These are phyloP conservation scores for Penstemon davidsonii DNA, from an alignment of 257 asterid species.

Conservation along the genomic window DNA sequence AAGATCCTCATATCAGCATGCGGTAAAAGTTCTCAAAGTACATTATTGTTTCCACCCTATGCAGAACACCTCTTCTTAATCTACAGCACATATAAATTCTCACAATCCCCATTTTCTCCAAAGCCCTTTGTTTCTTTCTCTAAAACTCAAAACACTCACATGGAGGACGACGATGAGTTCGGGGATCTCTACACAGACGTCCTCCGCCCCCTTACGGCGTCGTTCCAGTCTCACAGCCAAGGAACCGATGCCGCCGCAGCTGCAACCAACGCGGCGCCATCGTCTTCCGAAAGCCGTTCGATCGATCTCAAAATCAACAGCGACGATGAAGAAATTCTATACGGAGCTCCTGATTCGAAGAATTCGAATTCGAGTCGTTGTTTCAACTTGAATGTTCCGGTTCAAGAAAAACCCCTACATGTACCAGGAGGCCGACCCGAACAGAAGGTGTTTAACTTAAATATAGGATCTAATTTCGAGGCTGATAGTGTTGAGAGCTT, in stretches of 20 bases:
- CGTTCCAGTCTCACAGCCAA: constrained; percentile 38
- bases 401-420: constrained; percentile 36
- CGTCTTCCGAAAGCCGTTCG: constrained; percentile 45
- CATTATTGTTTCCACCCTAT: no score
- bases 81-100: no score
- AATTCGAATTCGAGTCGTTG: constrained; percentile 33
- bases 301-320: constrained; percentile 62
- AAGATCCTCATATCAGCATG: no score
- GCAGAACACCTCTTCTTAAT: no score
- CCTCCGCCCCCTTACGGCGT: constrained; percentile 57
- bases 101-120: background rate
- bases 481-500: constrained; percentile 13
- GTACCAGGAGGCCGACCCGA: constrained; percentile 1
- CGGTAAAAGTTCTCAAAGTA: no score
- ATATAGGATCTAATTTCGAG: constrained; percentile 20
- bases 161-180: constrained; percentile 92
- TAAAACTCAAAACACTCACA: constrained; percentile 27
- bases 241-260: constrained; percentile 22
- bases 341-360: constrained; percentile 44
- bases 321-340: constrained; percentile 53
- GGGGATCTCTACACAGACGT: constrained; percentile 98
- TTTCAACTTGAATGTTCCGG: constrained; percentile 33
- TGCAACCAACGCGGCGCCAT: constrained; percentile 23
- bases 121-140: constrained; percentile 26
- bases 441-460: constrained; percentile 37